Conservation (phyloP, 1,139 yeast species). For the Magnusiomyces fungicola region DNA sequence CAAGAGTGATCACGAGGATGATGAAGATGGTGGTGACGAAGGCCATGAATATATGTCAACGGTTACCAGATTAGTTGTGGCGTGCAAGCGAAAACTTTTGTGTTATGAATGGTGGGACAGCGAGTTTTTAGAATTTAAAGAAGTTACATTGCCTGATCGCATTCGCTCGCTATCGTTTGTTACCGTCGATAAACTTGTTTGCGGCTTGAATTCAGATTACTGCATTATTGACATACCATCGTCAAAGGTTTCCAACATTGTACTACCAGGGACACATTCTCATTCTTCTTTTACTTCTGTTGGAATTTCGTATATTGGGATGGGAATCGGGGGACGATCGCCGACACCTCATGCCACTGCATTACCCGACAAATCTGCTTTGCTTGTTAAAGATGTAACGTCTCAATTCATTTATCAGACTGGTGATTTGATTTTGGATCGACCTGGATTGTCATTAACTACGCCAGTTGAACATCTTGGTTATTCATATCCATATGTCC, state of each 20-base stretch:
- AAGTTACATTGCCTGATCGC: conserved; percentile 33
- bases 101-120: conserved; percentile 36
- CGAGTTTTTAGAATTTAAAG: conserved; percentile 28
- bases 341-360: conserved; percentile 18
- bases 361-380: conserved; percentile 18
- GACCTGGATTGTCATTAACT: conserved; percentile 20
- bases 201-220: conserved; percentile 31
- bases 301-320: conserved; percentile 20
- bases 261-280: conserved; percentile 5
- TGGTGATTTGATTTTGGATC: conserved; percentile 19
- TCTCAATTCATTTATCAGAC: conserved; percentile 20
- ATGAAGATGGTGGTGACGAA: not conserved
- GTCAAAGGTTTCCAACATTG: conserved; percentile 1
- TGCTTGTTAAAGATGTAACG: conserved; percentile 25
- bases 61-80: conserved; percentile 33
- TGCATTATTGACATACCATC: conserved; percentile 21
- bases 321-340: conserved; percentile 19
- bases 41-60: conserved; percentile 5
- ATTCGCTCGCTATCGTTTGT: conserved; percentile 33
- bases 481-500: conserved; percentile 29
- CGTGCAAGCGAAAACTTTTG: conserved; percentile 30
- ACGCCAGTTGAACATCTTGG: conserved; percentile 26
- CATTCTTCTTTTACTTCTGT: conserved; percentile 15
- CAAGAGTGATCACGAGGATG: not conserved
- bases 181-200: conserved; percentile 30